phyloP scores from a whole-genome alignment of 257 asterid species.

The Solanum ossicruentum region DNA sequence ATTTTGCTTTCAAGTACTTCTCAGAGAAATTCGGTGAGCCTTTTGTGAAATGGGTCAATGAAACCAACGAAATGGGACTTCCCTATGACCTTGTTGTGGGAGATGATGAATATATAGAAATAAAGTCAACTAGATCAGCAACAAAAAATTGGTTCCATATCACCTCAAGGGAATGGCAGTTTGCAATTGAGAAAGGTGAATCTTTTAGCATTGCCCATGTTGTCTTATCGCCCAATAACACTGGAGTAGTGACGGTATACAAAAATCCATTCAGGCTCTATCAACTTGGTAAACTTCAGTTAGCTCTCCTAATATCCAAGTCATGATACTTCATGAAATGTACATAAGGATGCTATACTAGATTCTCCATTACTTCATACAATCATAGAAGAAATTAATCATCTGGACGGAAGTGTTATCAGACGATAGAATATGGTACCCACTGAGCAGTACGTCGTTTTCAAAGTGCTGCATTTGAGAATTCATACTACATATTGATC shows the following conservation, averaged over 20 bases:
- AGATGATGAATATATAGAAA: constrained; percentile 62
- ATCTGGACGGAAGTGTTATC: not conserved
- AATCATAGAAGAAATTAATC: not conserved
- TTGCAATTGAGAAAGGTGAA: constrained; percentile 83
- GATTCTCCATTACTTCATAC: not conserved
- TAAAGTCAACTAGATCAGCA: constrained; percentile 58
- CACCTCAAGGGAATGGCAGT: constrained; percentile 80
- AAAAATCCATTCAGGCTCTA: constrained; percentile 66
- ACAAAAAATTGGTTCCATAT: constrained; percentile 65
- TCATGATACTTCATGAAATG: not conserved
- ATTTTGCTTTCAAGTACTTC: constrained; percentile 56
- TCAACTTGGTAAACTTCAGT: constrained; percentile 61
- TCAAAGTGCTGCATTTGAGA: not conserved
- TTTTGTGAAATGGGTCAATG: constrained; percentile 76
- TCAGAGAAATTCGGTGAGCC: constrained; percentile 19
- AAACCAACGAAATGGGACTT: constrained; percentile 60
- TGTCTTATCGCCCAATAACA: constrained; percentile 29
- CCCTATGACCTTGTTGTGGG: constrained; percentile 72
- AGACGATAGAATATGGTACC: not conserved
- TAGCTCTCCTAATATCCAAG: constrained; percentile 43
- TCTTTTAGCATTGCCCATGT: constrained; percentile 83
- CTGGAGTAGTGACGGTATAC: constrained; percentile 58
- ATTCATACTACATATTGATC: not conserved
- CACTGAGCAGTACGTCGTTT: not conserved
- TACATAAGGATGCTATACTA: not conserved